Conservation (phyloP, 768 basidiomycete genomes). For the Boletus fagicola region DNA sequence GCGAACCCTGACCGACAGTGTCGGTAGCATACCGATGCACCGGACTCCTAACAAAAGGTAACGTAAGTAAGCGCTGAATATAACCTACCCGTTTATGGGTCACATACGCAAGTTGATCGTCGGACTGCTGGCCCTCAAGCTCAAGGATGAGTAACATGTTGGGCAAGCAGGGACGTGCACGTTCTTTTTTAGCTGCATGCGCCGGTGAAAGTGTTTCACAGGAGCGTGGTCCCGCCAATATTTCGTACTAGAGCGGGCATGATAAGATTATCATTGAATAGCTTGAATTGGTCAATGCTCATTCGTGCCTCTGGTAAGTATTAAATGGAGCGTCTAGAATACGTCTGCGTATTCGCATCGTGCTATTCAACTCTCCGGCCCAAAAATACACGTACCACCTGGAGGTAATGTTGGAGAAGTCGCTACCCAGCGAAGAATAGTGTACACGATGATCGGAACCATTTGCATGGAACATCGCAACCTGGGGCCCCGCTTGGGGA, state of each 20-base stretch:
- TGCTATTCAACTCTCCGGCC: neutral
- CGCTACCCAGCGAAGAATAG: neutral
- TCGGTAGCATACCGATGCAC: neutral
- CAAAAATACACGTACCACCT: neutral
- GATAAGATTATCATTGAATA: neutral
- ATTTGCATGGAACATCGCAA: neutral
- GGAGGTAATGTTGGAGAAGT: neutral
- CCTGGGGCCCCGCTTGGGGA: neutral
- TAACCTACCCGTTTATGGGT: neutral
- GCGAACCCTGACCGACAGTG: neutral
- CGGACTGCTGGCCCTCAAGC: neutral
- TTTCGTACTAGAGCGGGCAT: no score
- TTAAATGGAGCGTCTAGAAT: neutral
- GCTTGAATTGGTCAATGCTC: neutral
- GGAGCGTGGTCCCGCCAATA: neutral
- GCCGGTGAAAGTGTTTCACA: neutral
- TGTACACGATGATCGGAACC: neutral
- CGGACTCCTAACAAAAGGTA: no score
- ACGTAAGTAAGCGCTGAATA: neutral
- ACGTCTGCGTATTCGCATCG: neutral
- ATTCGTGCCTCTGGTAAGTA: neutral
- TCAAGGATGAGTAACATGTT: no score
- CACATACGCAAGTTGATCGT: neutral
- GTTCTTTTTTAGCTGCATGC: neutral
- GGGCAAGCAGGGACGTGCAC: neutral